phyloP scores from a whole-genome alignment of 2,329 filamentous ascomycete species.

The Diatrype stigma region DNA sequence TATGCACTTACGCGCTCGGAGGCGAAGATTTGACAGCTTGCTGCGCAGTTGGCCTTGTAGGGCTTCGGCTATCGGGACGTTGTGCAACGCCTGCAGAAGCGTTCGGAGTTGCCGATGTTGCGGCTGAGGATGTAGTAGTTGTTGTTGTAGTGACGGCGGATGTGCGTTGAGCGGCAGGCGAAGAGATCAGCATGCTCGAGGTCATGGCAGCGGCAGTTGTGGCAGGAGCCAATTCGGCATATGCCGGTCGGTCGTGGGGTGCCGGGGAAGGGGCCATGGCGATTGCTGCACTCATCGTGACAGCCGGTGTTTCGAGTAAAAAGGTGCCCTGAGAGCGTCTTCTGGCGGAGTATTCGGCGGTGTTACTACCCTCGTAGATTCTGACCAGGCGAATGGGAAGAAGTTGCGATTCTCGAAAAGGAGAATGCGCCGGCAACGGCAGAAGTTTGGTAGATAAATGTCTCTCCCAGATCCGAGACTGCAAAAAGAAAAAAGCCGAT shows the following conservation, averaged over 20 bases:
- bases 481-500: neutral
- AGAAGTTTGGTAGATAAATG: neutral
- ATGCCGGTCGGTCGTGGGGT: constrained; percentile 60
- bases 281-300: constrained; percentile 63
- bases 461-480: neutral
- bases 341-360: neutral
- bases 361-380: neutral
- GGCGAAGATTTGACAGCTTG: constrained; percentile 51
- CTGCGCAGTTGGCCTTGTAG: constrained; percentile 32
- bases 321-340: neutral
- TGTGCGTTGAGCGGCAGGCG: constrained; percentile 43
- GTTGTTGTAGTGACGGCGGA: neutral
- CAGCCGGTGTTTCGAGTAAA: neutral
- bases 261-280: constrained; percentile 66
- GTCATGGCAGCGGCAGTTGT: constrained; percentile 27
- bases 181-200: constrained; percentile 30
- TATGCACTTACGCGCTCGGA: constrained; percentile 51
- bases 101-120: constrained; percentile 37
- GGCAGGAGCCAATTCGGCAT: constrained; percentile 46
- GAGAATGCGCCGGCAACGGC: neutral
- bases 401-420: neutral
- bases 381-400: neutral
- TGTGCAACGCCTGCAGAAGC: constrained; percentile 31
- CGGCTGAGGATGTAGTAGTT: constrained; percentile 12
- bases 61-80: constrained; percentile 52